Evolutionary conservation across 192 early-diverging fungal species (phyloP).

Genomic region (Phlyctochytrium bullatum): DNA sequence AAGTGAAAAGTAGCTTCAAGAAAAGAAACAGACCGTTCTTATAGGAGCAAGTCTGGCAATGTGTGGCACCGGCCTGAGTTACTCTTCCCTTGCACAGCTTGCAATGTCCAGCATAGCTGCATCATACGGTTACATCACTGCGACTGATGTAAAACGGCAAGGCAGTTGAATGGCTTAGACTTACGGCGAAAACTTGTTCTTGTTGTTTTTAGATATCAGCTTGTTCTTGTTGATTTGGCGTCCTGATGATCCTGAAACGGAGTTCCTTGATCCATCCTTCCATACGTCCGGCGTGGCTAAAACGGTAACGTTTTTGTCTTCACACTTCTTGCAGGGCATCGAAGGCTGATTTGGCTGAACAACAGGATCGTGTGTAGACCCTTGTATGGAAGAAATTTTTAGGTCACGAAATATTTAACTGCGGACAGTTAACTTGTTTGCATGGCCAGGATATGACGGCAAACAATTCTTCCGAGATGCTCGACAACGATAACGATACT

Average conservation of each 20-base stretch:
- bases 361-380: too few species aligned
- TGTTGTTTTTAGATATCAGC: conserved; percentile 16
- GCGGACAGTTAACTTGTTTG: too few species aligned
- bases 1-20: not conserved
- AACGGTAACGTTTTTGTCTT: conserved; percentile 11
- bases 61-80: not conserved
- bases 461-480: too few species aligned
- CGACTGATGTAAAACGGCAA: not conserved
- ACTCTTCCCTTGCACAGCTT: not conserved
- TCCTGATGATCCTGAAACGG: conserved; percentile 14
- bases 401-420: not conserved
- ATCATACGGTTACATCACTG: not conserved
- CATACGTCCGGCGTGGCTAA: conserved; percentile 16
- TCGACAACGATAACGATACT: not conserved
- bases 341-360: too few species aligned
- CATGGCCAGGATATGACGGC: too few species aligned
- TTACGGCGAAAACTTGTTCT: not conserved
- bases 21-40: not conserved
- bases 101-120: not conserved
- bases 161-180: not conserved
- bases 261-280: conserved; percentile 19
- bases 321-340: conserved; percentile 25
- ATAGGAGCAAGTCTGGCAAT: not conserved
- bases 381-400: not conserved
- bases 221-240: conserved; percentile 18